Percentiles rank a stretch among this genome's conserved stretches.
Conservation (phyloP, 2,329 filamentous ascomycete genomes). For the Coniochaeta ligniaria region DNA sequence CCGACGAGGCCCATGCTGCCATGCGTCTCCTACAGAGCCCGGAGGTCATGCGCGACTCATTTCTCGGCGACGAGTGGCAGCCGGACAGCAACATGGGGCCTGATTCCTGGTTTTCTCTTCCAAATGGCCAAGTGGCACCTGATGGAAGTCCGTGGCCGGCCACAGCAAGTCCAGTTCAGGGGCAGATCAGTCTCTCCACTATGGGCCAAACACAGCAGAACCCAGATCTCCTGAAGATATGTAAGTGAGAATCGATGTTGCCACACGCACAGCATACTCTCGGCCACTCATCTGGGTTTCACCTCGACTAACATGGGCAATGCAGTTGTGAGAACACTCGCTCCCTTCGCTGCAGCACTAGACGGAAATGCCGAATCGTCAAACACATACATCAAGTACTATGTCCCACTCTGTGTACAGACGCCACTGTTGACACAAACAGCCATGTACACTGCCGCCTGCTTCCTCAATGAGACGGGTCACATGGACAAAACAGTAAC, state of each 20-base stretch:
- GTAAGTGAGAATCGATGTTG: constrained; percentile 26
- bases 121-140: constrained; percentile 1
- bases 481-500: constrained; percentile 35
- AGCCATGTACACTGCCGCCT: constrained; percentile 41
- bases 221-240: constrained; percentile 38
- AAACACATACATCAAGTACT: constrained; percentile 38
- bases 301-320: neutral
- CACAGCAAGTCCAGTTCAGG: neutral
- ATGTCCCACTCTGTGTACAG: constrained; percentile 39
- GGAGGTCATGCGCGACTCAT: constrained; percentile 9
- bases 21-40: constrained; percentile 17
- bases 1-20: constrained; percentile 19
- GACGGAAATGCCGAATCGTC: constrained; percentile 36
- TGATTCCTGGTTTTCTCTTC: constrained; percentile 17
- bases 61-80: constrained; percentile 9
- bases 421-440: constrained; percentile 41
- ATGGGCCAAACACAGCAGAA: constrained; percentile 29
- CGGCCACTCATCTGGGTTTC: neutral
- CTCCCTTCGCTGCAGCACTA: constrained; percentile 42
- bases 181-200: neutral
- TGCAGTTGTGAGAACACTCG: constrained; percentile 38
- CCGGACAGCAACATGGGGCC: constrained; percentile 10
- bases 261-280: neutral
- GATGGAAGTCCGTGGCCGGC: neutral
- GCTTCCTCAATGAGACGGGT: constrained; percentile 42